Base-by-base conservation (phyloP, 495 filamentous ascomycete species). In the Antarctomyces pellizariae region DNA sequence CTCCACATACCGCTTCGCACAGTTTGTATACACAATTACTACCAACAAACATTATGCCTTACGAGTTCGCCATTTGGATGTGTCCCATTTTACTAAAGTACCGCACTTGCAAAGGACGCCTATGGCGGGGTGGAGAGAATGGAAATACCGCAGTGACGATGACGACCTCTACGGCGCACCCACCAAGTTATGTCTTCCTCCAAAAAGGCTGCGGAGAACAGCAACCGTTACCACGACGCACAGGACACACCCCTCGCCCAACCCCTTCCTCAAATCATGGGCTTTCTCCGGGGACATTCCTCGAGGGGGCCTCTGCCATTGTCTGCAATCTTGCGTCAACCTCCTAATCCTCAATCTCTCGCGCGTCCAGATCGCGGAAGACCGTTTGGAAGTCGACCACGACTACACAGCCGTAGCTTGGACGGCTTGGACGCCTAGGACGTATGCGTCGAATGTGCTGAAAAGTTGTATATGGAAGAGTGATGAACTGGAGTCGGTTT, bases 1-100 rank as follows among this genome's bases (percentile, higher is more conserved):
- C 18, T 41, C 39, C 12, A 52, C 47, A 6, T 53, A 50, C 26
- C 41, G 49, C 16, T 46, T 53, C 22, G 49, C 47, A 9, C 45
- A 53, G 21, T 53, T 53, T 16, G 42, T 46, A 16, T 36, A 39
- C 3, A 38, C 35, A n/a, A 37, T 53, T 17, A 31, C 43, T n/a
- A 35, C 38, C 28, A 45, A 43, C 11, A 26, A 22, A 7, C 25
- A 30, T 16, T 38, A 44, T 22, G 45, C 49, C 6, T 25, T 26
- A 14, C 29, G 43, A 38, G 49, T 53, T 7, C 43, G 35, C 3
- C 31, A 35, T 4, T 25, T 52, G 8, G 41, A 50, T 18, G 25
- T 52, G 16, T 37, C n/a, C n/a, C n/a, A n/a, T n/a, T n/a, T n/a
- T n/a, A n/a, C n/a, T n/a, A n/a, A n/a, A n/a, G n/a, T n/a, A n/a